Conservation (phyloP, 1,284 basidiomycete species). For the Chondrostereum purpureum region DNA sequence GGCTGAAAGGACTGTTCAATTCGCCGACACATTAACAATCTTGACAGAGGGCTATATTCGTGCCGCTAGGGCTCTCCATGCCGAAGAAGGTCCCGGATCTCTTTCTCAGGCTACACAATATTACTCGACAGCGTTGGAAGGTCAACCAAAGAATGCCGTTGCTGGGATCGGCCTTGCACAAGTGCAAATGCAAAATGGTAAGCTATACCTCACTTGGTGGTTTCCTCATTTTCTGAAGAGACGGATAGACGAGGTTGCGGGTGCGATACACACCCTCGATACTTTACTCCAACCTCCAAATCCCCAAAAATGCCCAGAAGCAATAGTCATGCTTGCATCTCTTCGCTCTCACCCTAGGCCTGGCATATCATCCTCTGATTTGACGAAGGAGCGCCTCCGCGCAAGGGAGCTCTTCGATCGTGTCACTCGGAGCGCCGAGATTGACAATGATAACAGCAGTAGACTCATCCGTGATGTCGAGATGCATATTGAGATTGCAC, state of each 20-base stretch:
- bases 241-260: slow-evolving; percentile 69
- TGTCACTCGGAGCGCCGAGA: slow-evolving; percentile 60
- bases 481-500: slow-evolving; percentile 81
- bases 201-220: slow-evolving; percentile 15
- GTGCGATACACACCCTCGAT: slow-evolving; percentile 84
- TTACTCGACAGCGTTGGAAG: slow-evolving; percentile 71
- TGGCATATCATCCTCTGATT: slow-evolving; percentile 70
- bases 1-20: slow-evolving; percentile 88
- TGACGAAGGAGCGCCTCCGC: slow-evolving; percentile 61
- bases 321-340: slow-evolving; percentile 83
- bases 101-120: slow-evolving; percentile 61
- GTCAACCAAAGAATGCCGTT: slow-evolving; percentile 68
- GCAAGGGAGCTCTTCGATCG: slow-evolving; percentile 82
- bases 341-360: slow-evolving; percentile 75
- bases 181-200: slow-evolving; percentile 77
- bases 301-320: slow-evolving; percentile 66
- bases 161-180: slow-evolving; percentile 84
- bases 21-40: slow-evolving; percentile 77
- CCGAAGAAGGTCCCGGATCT: slow-evolving; percentile 42
- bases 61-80: slow-evolving; percentile 74
- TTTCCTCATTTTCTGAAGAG: slow-evolving; percentile 29
- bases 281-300: slow-evolving; percentile 65
- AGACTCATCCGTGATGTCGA: slow-evolving; percentile 64
- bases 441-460: slow-evolving; percentile 37
- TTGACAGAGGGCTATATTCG: slow-evolving; percentile 77